These are phyloP conservation scores for Jasminum sambac DNA, from an alignment of 257 asterid species.

Conservation along the genomic window DNA sequence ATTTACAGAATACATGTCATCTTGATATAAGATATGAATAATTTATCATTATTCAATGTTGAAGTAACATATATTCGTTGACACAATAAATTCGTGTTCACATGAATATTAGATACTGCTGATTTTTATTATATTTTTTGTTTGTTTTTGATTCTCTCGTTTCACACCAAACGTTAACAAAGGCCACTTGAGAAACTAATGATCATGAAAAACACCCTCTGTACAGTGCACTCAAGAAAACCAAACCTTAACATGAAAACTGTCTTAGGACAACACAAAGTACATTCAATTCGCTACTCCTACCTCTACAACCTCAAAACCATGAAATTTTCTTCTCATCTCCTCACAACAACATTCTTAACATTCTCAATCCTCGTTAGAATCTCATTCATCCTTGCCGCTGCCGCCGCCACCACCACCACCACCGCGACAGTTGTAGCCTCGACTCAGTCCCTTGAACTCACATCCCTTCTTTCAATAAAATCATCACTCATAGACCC, in stretches of 20 bases:
- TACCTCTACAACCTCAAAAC: conserved; percentile 32
- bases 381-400: background rate
- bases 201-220: conserved; percentile 60
- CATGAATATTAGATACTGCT: no score
- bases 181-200: conserved; percentile 59
- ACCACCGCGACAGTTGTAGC: conserved; percentile 15
- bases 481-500: conserved; percentile 71
- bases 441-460: conserved; percentile 45
- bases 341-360: conserved; percentile 15
- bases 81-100: no score
- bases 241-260: conserved; percentile 52
- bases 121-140: background rate
- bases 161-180: conserved; percentile 44
- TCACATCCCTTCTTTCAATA: conserved; percentile 54
- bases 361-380: conserved; percentile 24
- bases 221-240: conserved; percentile 72
- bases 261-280: conserved; percentile 33
- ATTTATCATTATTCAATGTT: no score
- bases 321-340: conserved; percentile 44
- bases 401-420: background rate
- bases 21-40: no score
- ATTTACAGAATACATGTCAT: no score
- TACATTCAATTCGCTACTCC: conserved; percentile 28
- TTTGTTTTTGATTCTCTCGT: conserved; percentile 36
- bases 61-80: no score